Conservation (phyloP, 129 eudicot species). For the Helichrysum umbraculigerum region DNA sequence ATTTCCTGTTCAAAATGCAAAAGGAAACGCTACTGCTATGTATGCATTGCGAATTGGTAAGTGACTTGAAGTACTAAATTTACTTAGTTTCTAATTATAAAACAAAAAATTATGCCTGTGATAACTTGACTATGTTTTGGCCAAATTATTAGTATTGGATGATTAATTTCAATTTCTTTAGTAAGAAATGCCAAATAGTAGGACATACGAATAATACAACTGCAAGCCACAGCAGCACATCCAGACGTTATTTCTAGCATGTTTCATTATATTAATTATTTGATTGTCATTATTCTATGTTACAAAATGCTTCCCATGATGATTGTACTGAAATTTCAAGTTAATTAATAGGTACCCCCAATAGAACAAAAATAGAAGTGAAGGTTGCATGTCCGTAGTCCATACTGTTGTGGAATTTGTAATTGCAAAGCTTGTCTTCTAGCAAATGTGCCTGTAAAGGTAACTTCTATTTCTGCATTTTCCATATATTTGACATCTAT, state of each 20-base stretch:
- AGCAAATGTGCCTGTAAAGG: constrained; percentile 50
- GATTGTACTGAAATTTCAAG: constrained; percentile 7
- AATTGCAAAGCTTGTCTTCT: constrained; percentile 80
- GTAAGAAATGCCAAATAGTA: too few relatives aligned
- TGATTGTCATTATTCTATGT: too few relatives aligned
- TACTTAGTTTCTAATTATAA: neutral
- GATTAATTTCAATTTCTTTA: neutral
- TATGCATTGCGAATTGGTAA: constrained; percentile 74
- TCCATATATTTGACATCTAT: constrained; percentile 14
- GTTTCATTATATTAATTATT: too few relatives aligned
- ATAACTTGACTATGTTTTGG: neutral
- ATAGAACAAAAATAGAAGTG: constrained; percentile 58
- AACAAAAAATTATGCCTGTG: neutral
- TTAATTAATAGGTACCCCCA: constrained; percentile 66
- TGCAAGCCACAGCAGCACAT: neutral
- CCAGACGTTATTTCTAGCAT: neutral
- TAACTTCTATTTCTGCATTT: constrained; percentile 18
- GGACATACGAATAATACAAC: neutral
- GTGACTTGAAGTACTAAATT: constrained; percentile 2
- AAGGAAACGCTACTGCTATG: constrained; percentile 66
- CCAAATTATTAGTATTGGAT: constrained; percentile 12
- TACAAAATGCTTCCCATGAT: neutral
- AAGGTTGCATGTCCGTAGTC: constrained; percentile 64
- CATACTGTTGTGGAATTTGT: constrained; percentile 80
- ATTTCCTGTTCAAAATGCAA: constrained; percentile 71